These are phyloP conservation scores for Xylariaceae sp. DNA, from an alignment of 2,329 filamentous ascomycete species.

Conservation along the genomic window DNA sequence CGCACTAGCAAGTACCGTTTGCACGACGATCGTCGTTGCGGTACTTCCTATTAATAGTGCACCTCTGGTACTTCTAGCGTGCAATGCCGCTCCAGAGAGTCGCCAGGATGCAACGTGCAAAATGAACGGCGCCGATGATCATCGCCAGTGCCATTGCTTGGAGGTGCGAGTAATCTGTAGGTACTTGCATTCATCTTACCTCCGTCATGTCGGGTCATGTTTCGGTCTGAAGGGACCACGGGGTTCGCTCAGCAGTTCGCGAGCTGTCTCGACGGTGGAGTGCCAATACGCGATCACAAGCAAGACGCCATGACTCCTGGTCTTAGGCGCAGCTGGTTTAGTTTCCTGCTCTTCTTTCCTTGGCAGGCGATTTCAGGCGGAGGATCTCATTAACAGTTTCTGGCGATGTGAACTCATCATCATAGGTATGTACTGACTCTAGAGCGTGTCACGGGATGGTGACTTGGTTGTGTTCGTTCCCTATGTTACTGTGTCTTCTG, in stretches of 20 bases:
- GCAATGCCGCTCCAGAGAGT: too few species aligned
- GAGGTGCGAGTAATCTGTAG: too few species aligned
- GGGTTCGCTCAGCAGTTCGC: slow-evolving; percentile 13
- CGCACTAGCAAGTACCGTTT: too few species aligned
- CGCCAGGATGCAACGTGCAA: too few species aligned
- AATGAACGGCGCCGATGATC: too few species aligned
- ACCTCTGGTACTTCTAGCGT: too few species aligned
- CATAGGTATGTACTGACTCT: background rate
- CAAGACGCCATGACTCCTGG: slow-evolving; percentile 9
- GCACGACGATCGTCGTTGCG: too few species aligned
- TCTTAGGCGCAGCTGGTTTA: slow-evolving; percentile 7
- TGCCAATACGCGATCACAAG: slow-evolving; percentile 7
- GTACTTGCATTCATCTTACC: too few species aligned
- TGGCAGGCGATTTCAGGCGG: background rate
- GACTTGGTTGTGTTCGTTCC: background rate
- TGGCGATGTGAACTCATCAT: too few species aligned
- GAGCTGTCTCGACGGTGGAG: background rate
- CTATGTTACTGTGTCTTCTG: background rate
- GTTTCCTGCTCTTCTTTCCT: background rate
- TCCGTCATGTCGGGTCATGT: background rate
- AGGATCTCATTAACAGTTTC: background rate
- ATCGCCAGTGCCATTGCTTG: too few species aligned
- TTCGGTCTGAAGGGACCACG: slow-evolving; percentile 8
- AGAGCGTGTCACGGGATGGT: slow-evolving; percentile 1
- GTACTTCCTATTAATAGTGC: too few species aligned